Evolutionary conservation across 1,139 yeast species (phyloP), one percentile per base, ranked within the genome.

Genomic region (Diutina mesorugosa): DNA sequence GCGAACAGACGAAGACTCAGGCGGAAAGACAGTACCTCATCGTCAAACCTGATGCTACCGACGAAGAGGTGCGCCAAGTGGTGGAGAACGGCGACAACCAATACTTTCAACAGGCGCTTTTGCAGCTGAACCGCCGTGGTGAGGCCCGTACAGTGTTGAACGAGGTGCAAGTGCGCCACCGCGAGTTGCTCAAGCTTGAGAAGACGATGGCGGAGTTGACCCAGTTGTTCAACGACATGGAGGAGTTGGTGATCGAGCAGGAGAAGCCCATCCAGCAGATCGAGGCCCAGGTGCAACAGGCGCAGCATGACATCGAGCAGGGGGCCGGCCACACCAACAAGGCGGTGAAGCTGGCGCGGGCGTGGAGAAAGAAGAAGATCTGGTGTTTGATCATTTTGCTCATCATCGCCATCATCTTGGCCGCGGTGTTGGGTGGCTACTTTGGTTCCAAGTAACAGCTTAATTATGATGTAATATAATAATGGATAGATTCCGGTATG

Each of bases 141-240:
- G 97, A 93, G 72, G 98, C 99, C 56, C 83, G 95, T 70, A 84
- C 97, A 45, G 99, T 95, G 3, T 80, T 93, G 65, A 88, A 90
- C 65, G 99, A 95, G 72, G 99, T 95, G 57, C 97, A 93, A 73
- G 84, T 89, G 54, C 86, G 99, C 76, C 99, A 95, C 76, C 86
- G 89, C 67, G 99, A 93, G 74, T 83, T 95, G 69, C 86, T 90
- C 74, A 89, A 90, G 75, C 87, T 95, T 72, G 98, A 91, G 73
- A 85, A 88, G 73, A 87, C 97, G 59, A 90, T 95, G 89, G 90
- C 95, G 53, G 99, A 93, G 73, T 82, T 93, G 69, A 90, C 96
- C 54, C 96, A 89, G 74, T 81, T 93, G 67, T 90, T 95, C 77
- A 88, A 86, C 66, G 99, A 93, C 69, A 90, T 93, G 96, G 97